Evolutionary conservation across 108 stramenopile genomes (phyloP), one percentile per base, ranked within the genome.

Genomic region (Cylindrotheca fusiformis): DNA sequence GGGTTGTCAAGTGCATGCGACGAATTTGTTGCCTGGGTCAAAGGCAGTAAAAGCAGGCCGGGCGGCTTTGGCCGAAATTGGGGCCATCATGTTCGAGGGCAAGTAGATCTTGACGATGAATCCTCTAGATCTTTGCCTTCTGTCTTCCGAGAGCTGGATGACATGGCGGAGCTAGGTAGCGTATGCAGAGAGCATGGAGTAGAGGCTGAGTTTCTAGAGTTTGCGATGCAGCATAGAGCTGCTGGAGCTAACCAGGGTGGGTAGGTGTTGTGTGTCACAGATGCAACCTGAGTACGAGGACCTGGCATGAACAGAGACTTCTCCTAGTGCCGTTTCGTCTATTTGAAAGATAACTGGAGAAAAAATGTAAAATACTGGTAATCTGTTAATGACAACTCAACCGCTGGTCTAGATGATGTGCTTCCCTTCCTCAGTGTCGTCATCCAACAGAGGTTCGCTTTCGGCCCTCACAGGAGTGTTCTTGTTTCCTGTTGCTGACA

Each of bases 31-130:
- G 24, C 32, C 24, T 83, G 78, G 78, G 76, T 83, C 32, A 83
- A 83, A 63, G 82, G 78, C 21, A 79, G 72, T 56, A 83, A 83
- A 52, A 77, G 76, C 33, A 65, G 71, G 18, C 76, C 71, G 19
- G 78, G 78, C 44, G 82, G 82, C 24, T 83, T 83, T 56, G 82
- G 82, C 12, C 53, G 82, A 24, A 79, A 83, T 64, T 83, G 78
- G 82, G 78, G 78, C 12, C 82, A 83, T 56, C 82, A 83, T 62
- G 82, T 83, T 10, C 55, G 73, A 32, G 78, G 82, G 12, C 71
- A 83, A 52, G 36, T 76, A 41, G 27, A 67, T 22, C 27, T 67
- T 28, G 55, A 57, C 23, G n/a, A 12, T 12, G 29, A 12, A 53
- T 55, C 21, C 45, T 29, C 25, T 18, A 55, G 31, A 8, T 48